Conservation (phyloP, 306 rosid genomes). For the Prunus fruticosa region DNA sequence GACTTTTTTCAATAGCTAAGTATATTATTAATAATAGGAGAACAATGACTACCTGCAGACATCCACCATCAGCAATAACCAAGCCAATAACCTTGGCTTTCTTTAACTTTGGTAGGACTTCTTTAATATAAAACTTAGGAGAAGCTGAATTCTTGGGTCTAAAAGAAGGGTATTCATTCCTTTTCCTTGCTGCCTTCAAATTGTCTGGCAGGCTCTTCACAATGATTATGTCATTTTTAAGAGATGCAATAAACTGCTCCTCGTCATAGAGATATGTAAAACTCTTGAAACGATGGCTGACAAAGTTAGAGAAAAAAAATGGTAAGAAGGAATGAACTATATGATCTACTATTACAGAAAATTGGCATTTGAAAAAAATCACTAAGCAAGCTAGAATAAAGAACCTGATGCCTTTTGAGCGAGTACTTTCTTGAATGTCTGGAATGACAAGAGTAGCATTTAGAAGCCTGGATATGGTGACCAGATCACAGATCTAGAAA, state of each 20-base stretch:
- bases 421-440: slow-evolving; percentile 84
- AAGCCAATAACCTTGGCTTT: slow-evolving; percentile 80
- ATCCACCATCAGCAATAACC: slow-evolving; percentile 72
- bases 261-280: slow-evolving; percentile 86
- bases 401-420: slow-evolving; percentile 81
- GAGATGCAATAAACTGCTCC: slow-evolving; percentile 84
- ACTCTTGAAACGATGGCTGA: slow-evolving; percentile 85
- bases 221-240: slow-evolving; percentile 66
- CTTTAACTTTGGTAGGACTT: slow-evolving; percentile 80
- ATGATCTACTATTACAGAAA: slow-evolving; percentile 19
- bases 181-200: slow-evolving; percentile 61
- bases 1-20: no score
- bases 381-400: slow-evolving; percentile 22
- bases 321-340: slow-evolving; percentile 7
- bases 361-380: not conserved
- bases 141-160: slow-evolving; percentile 67
- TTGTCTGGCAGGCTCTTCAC: slow-evolving; percentile 71
- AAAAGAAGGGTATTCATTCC: slow-evolving; percentile 71
- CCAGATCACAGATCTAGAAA: slow-evolving; percentile 90
- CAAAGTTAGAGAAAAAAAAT: slow-evolving; percentile 15
- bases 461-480: slow-evolving; percentile 85
- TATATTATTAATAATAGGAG: not conserved
- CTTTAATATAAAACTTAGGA: slow-evolving; percentile 64
- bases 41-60: slow-evolving; percentile 70
- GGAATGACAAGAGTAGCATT: slow-evolving; percentile 99